A percentile compares a stretch with the other conserved stretches of the same genome.
phyloP scores from a whole-genome alignment of 208 protist species.

The Trypanosoma mega region DNA sequence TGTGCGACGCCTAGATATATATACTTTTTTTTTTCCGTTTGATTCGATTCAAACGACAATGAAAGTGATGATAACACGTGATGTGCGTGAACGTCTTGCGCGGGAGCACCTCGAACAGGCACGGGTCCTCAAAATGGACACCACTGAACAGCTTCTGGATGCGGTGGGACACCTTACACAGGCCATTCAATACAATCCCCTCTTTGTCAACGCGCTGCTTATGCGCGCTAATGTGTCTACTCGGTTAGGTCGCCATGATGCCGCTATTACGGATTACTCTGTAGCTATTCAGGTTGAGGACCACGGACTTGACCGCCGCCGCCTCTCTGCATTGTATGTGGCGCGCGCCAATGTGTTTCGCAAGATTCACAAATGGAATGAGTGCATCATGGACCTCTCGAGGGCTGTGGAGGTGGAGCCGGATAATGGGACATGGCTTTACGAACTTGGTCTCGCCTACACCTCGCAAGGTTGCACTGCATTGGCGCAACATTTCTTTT shows the following conservation, averaged over 20 bases:
- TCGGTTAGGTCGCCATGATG: slow-evolving; percentile 28
- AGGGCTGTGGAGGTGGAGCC: slow-evolving; percentile 68
- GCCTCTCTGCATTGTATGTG: slow-evolving; percentile 61
- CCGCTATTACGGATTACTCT: slow-evolving; percentile 60
- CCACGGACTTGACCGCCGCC: slow-evolving; percentile 37
- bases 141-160: slow-evolving; percentile 30
- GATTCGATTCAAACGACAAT: background rate
- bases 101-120: slow-evolving; percentile 53
- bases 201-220: slow-evolving; percentile 46
- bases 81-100: slow-evolving; percentile 24
- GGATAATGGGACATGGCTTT: slow-evolving; percentile 83
- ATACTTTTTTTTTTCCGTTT: background rate
- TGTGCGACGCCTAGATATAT: background rate
- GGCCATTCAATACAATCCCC: slow-evolving; percentile 46
- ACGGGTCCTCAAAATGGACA: slow-evolving; percentile 37
- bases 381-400: slow-evolving; percentile 67
- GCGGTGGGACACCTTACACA: slow-evolving; percentile 42
- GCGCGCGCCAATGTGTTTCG: slow-evolving; percentile 48
- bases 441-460: slow-evolving; percentile 68
- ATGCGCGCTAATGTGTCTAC: slow-evolving; percentile 43
- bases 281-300: slow-evolving; percentile 77
- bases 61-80: background rate
- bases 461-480: slow-evolving; percentile 30
- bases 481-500: slow-evolving; percentile 49
- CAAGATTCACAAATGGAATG: slow-evolving; percentile 43